These are phyloP conservation scores for Fibroporia radiculosa DNA, from an alignment of 768 basidiomycete genomes.

Conservation along the genomic window DNA sequence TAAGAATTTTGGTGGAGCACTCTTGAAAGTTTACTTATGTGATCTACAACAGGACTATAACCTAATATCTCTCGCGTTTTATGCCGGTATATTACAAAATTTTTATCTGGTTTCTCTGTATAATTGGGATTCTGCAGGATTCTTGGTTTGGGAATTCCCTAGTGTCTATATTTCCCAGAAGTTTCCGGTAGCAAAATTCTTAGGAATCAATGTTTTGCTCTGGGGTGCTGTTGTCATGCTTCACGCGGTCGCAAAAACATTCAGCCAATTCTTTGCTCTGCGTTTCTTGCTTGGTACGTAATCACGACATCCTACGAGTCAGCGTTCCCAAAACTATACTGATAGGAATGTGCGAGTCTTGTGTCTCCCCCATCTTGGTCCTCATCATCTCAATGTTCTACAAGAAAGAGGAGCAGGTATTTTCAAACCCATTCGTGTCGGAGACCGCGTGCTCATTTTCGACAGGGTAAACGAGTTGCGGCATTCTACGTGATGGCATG, in stretches of 20 bases:
- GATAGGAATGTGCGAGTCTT: constrained; percentile 59
- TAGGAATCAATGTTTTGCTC: constrained; percentile 48
- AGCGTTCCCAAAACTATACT: background rate
- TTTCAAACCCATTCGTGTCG: background rate
- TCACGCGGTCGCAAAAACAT: constrained; percentile 48
- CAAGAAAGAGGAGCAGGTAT: constrained; percentile 57
- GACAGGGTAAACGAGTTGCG: constrained; percentile 46
- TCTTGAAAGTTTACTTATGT: background rate
- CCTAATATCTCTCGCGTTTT: constrained; percentile 56
- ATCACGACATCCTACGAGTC: background rate
- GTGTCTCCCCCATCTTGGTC: constrained; percentile 56
- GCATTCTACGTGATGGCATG: constrained; percentile 63
- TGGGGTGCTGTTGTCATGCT: constrained; percentile 58
- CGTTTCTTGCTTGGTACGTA: constrained; percentile 49
- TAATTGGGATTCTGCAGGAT: constrained; percentile 27
- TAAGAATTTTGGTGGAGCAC: constrained; percentile 13
- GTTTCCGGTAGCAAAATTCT: constrained; percentile 39
- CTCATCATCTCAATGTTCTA: constrained; percentile 62
- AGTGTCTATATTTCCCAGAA: constrained; percentile 62
- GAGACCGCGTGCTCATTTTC: background rate
- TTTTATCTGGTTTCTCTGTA: background rate
- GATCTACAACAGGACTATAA: constrained; percentile 45
- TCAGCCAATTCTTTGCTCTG: constrained; percentile 54
- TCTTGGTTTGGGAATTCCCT: constrained; percentile 56
- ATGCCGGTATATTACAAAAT: constrained; percentile 34